These are phyloP conservation scores for Umbelopsis sp. DNA, from an alignment of 192 early-diverging fungal species.

Conservation along the genomic window DNA sequence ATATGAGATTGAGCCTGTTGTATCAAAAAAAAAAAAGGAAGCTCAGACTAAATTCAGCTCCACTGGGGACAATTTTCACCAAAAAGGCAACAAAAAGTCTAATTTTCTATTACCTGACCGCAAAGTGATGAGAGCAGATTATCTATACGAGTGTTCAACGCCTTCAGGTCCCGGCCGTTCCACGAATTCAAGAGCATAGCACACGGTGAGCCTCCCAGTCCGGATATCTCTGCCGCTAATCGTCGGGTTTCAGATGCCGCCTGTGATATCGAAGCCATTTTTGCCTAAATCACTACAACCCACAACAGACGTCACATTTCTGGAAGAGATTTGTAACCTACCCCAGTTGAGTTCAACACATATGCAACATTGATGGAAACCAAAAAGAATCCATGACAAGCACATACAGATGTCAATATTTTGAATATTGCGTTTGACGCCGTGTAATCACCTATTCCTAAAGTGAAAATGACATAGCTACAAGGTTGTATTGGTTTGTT, in stretches of 20 bases:
- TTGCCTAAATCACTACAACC: not conserved
- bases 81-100: not conserved
- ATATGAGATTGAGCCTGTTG: slow-evolving; percentile 2
- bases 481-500: not conserved
- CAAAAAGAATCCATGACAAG: slow-evolving; percentile 13
- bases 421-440: not conserved
- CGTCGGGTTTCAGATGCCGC: slow-evolving; percentile 14
- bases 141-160: slow-evolving; percentile 9
- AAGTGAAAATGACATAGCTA: slow-evolving; percentile 12
- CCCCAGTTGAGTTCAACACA: slow-evolving; percentile 4
- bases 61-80: not conserved
- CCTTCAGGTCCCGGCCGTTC: not conserved
- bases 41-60: not conserved
- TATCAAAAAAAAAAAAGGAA: not conserved
- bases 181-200: slow-evolving; percentile 10
- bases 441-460: slow-evolving; percentile 6
- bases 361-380: slow-evolving; percentile 12
- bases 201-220: not conserved
- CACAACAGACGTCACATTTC: not conserved
- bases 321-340: not conserved
- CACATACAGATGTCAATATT: slow-evolving; percentile 6
- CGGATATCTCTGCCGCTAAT: slow-evolving; percentile 8
- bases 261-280: slow-evolving; percentile 5
- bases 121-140: slow-evolving; percentile 1
- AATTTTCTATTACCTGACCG: not conserved